Evolutionary conservation across 306 rosid species (phyloP), one percentile per base, ranked within the genome.

Genomic region (Mucuna pruriens): DNA sequence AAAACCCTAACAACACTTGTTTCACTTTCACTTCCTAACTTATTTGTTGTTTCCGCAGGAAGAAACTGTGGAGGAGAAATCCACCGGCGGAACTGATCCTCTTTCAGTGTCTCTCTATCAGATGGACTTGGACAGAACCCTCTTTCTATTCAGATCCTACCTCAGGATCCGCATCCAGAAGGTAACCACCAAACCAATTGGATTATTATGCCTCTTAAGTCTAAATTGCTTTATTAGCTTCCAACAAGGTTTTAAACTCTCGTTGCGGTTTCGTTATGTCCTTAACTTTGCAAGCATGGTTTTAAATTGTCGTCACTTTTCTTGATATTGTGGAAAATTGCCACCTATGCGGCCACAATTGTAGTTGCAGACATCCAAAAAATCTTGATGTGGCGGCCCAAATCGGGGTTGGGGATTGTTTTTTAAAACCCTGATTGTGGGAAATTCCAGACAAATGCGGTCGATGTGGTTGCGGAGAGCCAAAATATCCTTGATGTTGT

Each of bases 41-140:
- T 19, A 3, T 13, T 19, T 0, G 8, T 7, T 52, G 0, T 0
- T 54, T 63, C 31, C 38, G 57, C 90, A 95, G 99, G 99, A 95
- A 86, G 99, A 90, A 57, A 91, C 90, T 15, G 89, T 90, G 63
- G 98, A 93, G 70, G 97, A 91, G 67, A 88, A 85, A 86, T 76
- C 82, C 22, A 74, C 78, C 9, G 79, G 62, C 68, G 90, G 93
- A 16, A 33, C 45, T 46, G 93, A 91, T 83, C 96, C 93, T 7
- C 96, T 91, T 25, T 89, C 92, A 0, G 81, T 90, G 31, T 95
- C 99, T 76, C 91, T 95, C 49, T 95, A 93, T 86, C 98, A 95
- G 85, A 95, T 95, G 98, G 99, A 95, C 82, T 71, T 95, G 82
- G 99, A 95, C 77, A 88, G 97, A 86, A 83, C 96, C 20, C 93